Evolutionary conservation across 208 protist genomes (phyloP).

Genomic region (Leishmania amazonensis): DNA sequence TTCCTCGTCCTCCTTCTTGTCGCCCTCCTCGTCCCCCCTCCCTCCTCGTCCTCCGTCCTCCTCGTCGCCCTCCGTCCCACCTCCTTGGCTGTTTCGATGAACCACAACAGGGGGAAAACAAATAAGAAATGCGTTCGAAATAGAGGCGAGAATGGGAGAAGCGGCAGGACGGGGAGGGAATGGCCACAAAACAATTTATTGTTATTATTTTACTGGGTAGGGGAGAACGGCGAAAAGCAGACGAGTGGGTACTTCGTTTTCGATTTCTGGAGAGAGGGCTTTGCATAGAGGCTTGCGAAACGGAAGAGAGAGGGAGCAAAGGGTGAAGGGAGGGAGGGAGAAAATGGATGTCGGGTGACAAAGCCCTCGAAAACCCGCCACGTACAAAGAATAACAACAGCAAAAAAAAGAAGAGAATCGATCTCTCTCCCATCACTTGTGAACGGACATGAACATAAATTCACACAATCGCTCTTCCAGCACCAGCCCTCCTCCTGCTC

Average conservation of each 20-base stretch:
- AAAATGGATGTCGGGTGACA: not conserved
- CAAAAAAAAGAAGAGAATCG: not conserved
- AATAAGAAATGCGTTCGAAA: not conserved
- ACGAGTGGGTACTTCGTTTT: not conserved
- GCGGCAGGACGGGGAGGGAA: not conserved
- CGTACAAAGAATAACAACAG: not conserved
- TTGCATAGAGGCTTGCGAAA: not conserved
- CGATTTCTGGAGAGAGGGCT: not conserved
- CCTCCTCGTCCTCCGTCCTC: too few relatives aligned
- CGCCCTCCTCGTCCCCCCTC: too few relatives aligned
- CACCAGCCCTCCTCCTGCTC: not conserved
- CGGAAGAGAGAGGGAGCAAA: not conserved
- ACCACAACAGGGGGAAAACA: not conserved
- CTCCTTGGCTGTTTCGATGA: not conserved
- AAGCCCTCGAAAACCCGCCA: not conserved
- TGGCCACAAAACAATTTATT: not conserved
- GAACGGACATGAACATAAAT: not conserved
- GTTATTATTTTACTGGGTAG: not conserved
- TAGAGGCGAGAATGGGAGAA: not conserved
- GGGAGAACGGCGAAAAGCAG: not conserved
- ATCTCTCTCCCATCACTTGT: not conserved
- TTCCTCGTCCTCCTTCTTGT: too few relatives aligned
- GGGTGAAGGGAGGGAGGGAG: not conserved
- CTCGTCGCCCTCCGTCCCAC: too few relatives aligned
- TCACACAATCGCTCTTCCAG: not conserved